Evolutionary conservation across 2,329 filamentous ascomycete genomes (phyloP).

Genomic region (Penicillium sp.): DNA sequence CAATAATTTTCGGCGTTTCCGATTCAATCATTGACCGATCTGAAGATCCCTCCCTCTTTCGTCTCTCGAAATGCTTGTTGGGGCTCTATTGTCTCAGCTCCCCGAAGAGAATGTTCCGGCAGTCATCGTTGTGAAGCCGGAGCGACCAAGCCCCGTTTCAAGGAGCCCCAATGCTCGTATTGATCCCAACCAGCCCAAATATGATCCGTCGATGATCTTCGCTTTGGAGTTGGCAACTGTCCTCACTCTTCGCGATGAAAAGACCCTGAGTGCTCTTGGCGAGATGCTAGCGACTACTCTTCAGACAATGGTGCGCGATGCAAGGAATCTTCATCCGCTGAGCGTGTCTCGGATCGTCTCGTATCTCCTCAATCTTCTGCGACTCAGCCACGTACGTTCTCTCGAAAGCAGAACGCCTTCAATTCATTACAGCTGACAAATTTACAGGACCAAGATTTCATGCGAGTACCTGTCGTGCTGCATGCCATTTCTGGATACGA

Average conservation of each 20-base stretch:
- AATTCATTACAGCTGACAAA: slow-evolving; percentile 11
- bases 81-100: slow-evolving; percentile 75
- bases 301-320: slow-evolving; percentile 78
- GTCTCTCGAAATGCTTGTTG: slow-evolving; percentile 62
- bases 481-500: slow-evolving; percentile 89
- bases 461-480: slow-evolving; percentile 85
- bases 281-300: slow-evolving; percentile 76
- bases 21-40: slow-evolving; percentile 13
- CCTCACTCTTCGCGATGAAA: slow-evolving; percentile 70
- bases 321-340: slow-evolving; percentile 75
- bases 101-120: slow-evolving; percentile 78
- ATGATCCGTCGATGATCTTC: slow-evolving; percentile 85
- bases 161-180: slow-evolving; percentile 60
- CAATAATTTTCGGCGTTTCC: slow-evolving; percentile 1
- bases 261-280: slow-evolving; percentile 70
- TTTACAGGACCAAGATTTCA: slow-evolving; percentile 76
- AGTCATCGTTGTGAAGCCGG: slow-evolving; percentile 88
- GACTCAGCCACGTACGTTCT: slow-evolving; percentile 73
- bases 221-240: slow-evolving; percentile 88
- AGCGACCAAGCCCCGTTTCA: slow-evolving; percentile 63
- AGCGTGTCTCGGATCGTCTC: slow-evolving; percentile 79
- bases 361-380: slow-evolving; percentile 79
- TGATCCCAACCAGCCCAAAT: slow-evolving; percentile 59
- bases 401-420: slow-evolving; percentile 13
- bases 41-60: slow-evolving; percentile 60